These are phyloP conservation scores for Leishmania braziliensis DNA, from an alignment of 208 protist species.

Conservation along the genomic window DNA sequence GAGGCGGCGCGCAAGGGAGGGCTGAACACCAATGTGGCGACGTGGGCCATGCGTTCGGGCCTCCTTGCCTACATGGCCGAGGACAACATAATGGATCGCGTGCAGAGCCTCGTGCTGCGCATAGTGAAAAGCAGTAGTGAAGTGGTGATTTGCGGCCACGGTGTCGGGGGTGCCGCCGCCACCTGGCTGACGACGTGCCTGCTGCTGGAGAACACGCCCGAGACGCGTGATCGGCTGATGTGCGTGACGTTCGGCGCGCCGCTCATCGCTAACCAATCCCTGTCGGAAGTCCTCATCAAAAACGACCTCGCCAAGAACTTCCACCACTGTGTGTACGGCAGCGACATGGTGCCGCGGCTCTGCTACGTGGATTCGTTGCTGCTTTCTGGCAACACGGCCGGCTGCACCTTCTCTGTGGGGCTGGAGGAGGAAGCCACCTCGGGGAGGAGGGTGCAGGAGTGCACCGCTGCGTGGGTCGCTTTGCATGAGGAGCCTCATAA, in stretches of 20 bases:
- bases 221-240: conserved; percentile 29
- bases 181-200: conserved; percentile 26
- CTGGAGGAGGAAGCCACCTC: not conserved
- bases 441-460: conserved; percentile 20
- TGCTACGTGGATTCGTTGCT: conserved; percentile 41
- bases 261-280: conserved; percentile 27
- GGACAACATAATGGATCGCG: conserved; percentile 12
- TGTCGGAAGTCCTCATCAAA: conserved; percentile 28
- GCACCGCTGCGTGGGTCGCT: conserved; percentile 20
- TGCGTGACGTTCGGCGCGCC: conserved; percentile 58
- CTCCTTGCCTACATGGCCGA: conserved; percentile 26
- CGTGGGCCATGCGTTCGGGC: conserved; percentile 22
- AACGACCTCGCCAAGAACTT: conserved; percentile 32
- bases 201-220: conserved; percentile 40
- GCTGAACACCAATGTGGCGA: conserved; percentile 10
- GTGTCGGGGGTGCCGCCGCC: conserved; percentile 40
- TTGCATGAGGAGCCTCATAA: conserved; percentile 22
- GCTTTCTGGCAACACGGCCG: conserved; percentile 29
- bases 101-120: conserved; percentile 24
- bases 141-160: conserved; percentile 53
- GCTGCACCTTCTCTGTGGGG: conserved; percentile 19
- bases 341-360: conserved; percentile 73
- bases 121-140: conserved; percentile 30
- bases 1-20: not conserved
- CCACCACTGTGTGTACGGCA: conserved; percentile 74